These are phyloP conservation scores for Cruciata laevipes DNA, from an alignment of 257 asterid species.

Conservation along the genomic window DNA sequence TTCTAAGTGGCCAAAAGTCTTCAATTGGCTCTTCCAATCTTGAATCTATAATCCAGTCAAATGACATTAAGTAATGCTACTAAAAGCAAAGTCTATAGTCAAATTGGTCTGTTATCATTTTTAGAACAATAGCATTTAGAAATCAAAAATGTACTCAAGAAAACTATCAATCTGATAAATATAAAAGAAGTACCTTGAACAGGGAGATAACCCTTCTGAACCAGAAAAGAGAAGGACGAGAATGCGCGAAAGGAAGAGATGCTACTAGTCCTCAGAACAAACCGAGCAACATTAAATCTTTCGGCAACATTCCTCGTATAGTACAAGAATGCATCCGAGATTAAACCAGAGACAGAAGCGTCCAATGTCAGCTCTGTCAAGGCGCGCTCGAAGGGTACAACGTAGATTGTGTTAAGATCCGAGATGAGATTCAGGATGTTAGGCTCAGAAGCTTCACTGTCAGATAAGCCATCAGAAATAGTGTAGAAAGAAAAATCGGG, in stretches of 20 bases:
- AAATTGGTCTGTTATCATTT: background rate
- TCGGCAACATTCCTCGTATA: conserved; percentile 17
- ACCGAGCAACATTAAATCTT: conserved; percentile 1
- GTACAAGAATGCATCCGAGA: conserved; percentile 16
- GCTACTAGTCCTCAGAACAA: conserved; percentile 22
- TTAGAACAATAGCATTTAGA: too few relatives aligned
- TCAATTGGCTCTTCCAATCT: background rate
- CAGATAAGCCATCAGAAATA: conserved; percentile 9
- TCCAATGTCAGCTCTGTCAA: conserved; percentile 11
- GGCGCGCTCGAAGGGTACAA: conserved; percentile 4
- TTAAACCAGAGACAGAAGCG: conserved; percentile 12
- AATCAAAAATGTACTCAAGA: too few relatives aligned
- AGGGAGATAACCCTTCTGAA: conserved; percentile 17
- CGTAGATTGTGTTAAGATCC: conserved; percentile 8
- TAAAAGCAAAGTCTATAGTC: background rate
- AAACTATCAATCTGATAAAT: too few relatives aligned
- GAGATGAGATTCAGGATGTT: conserved; percentile 2
- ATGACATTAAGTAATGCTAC: background rate
- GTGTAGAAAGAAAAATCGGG: conserved; percentile 15
- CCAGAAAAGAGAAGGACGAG: conserved; percentile 4
- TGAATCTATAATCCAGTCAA: too few relatives aligned
- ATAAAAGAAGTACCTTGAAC: background rate
- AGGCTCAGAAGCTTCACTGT: background rate
- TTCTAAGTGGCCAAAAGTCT: background rate
- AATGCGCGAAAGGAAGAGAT: conserved; percentile 9